phyloP scores from a whole-genome alignment of 1,284 basidiomycete species.

The Moesziomyces aphidis region DNA sequence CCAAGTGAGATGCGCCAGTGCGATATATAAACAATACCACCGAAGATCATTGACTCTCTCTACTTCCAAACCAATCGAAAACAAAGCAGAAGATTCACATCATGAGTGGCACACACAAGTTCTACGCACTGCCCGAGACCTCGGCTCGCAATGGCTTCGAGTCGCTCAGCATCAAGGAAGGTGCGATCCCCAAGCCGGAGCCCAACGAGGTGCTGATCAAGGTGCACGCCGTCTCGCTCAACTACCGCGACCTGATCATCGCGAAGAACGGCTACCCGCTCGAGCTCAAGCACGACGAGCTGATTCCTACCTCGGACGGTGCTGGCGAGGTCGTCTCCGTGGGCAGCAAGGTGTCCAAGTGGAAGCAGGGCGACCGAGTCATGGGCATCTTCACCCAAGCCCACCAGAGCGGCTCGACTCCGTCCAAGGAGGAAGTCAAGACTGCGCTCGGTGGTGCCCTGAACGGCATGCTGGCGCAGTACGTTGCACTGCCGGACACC shows the following conservation, averaged over 20 bases:
- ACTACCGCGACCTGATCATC: slow-evolving; percentile 66
- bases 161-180: slow-evolving; percentile 37
- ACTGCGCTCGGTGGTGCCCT: slow-evolving; percentile 72
- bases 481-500: slow-evolving; percentile 65
- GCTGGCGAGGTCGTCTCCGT: slow-evolving; percentile 75
- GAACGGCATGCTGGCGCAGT: slow-evolving; percentile 74
- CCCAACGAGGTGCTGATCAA: slow-evolving; percentile 57
- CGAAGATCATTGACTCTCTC: too few species aligned
- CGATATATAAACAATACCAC: too few species aligned
- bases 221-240: slow-evolving; percentile 69
- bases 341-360: slow-evolving; percentile 72
- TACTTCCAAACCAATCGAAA: not conserved
- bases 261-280: slow-evolving; percentile 41
- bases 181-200: slow-evolving; percentile 48
- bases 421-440: slow-evolving; percentile 56
- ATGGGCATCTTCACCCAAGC: slow-evolving; percentile 64
- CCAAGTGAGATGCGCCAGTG: too few species aligned
- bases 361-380: slow-evolving; percentile 74
- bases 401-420: slow-evolving; percentile 66
- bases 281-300: slow-evolving; percentile 41
- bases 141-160: slow-evolving; percentile 39
- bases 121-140: slow-evolving; percentile 36
- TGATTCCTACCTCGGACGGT: slow-evolving; percentile 75
- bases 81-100: not conserved
- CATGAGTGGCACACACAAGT: slow-evolving; percentile 41